Evolutionary conservation across 2,329 filamentous ascomycete species (phyloP), one percentile per base, ranked within the genome.

Genomic region (Pezicula rhizophila): DNA sequence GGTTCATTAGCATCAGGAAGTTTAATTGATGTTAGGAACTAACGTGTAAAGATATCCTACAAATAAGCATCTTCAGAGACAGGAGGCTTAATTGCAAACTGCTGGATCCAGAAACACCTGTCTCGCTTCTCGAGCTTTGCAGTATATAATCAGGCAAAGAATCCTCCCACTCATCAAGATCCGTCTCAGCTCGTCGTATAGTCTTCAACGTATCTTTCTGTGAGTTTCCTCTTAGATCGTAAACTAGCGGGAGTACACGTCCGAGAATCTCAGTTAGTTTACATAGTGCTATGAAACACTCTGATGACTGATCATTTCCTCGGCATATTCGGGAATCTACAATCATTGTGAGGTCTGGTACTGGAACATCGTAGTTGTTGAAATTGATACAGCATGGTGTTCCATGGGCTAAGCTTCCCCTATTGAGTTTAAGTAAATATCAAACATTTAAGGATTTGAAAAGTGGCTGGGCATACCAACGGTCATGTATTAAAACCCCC

Each of bases 401-500:
- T 5, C 58, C 58, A 42, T 60, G 58, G 20, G 58, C 52, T 26
- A 60, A 49, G 39, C 58, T 59, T 31, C 54, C 51, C 57, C 57
- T 59, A 23, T 31, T 18, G 18, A 18, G 18, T 18, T 18, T 18
- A 18, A 18, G 18, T 18, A 18, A 18, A 18, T 18, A 18, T 18
- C 18, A 18, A 18, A 18, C 23, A 4, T 23, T 23, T 23, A 4
- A 7, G 6, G 23, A 7, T 23, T 23, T 7, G 6, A 23, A 23
- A 23, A 23, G 14, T 11, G 4, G 18, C 1, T 20, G 3, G 14
- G 7, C 39, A 46, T 63, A 77, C 77, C 78, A 81, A 45, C 72
- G 68, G 56, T 82, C 78, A 44, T 79, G 71, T 8, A 81, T 66
- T 12, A 78, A 54, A 1, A 81, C 59, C 7, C 70, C 67, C 77